Evolutionary conservation across 2,329 filamentous ascomycete species (phyloP), one percentile per base, ranked within the genome.

Genomic region (Ophiostoma fasciatum): DNA sequence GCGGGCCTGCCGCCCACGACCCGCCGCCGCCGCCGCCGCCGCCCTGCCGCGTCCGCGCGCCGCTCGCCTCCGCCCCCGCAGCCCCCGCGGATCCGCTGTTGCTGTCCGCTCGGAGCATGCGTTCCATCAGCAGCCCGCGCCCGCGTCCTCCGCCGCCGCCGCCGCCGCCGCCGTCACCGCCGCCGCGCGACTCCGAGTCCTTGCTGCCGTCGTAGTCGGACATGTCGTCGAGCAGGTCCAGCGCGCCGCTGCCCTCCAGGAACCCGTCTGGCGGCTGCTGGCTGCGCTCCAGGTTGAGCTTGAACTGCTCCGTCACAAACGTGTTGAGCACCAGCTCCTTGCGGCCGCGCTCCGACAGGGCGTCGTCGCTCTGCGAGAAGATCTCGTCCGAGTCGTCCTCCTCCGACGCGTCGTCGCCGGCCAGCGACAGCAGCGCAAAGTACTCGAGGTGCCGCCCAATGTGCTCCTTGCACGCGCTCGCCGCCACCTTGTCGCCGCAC

Each of bases 221-320:
- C 40, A 40, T 36, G 26, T 43, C 37, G 20, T 44, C 42, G 18
- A 44, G 15, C 5, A 44, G 33, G n/a, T 44, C 40, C 25, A 40
- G 14, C 4, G 18, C n/a, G 25, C 34, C 32, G 17, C 12, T 32
- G 7, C 35, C 38, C 1, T 40, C 42, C 11, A 42, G 34, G 19
- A 40, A 40, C 3, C 37, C n/a, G 17, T 44, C 42, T 0, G 42
- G 40, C 1, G 42, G 40, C 18, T 40, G 36, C 9, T 37, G 29
- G 1, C 40, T 40, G n/a, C 40, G 23, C 19, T 42, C 38, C 14
- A 44, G 28, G 14, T 44, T 39, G 26, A 44, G 26, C 8, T 42
- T 38, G 33, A 42, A 42, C 36, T 44, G 42, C 21, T 44, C 42
- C 11, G 31, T 28, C n/a, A 42, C 42, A 36, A 44, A 44, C 3